A percentile compares a stretch with the other conserved stretches of the same genome.
Evolutionary conservation across 805 yeast species (phyloP).

Genomic region (Saccharomycopsis synnaedendra): DNA sequence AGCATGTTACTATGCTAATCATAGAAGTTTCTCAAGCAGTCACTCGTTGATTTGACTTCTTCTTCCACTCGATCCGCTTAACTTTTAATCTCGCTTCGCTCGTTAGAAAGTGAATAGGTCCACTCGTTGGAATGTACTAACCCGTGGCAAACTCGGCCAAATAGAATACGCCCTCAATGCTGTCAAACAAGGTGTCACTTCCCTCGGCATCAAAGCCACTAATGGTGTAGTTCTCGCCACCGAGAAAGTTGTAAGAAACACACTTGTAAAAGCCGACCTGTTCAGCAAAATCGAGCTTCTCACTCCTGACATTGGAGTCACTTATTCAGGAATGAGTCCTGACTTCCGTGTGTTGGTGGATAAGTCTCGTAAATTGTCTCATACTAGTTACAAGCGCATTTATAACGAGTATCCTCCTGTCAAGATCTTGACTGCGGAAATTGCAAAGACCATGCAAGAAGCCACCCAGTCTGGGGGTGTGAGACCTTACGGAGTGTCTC

Average conservation of each 20-base stretch:
- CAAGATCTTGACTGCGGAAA: constrained; percentile 82
- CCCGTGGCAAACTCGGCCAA: constrained; percentile 92
- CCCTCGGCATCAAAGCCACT: constrained; percentile 87
- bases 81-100: too few relatives aligned
- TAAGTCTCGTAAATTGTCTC: constrained; percentile 87
- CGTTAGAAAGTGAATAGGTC: background rate
- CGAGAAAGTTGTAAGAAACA: constrained; percentile 79
- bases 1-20: too few relatives aligned
- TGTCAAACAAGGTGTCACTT: constrained; percentile 95
- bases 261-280: constrained; percentile 63
- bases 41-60: too few relatives aligned
- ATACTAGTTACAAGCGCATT: constrained; percentile 82
- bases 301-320: constrained; percentile 94
- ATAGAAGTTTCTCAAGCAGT: too few relatives aligned
- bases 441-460: constrained; percentile 95
- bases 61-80: too few relatives aligned
- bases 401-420: constrained; percentile 98
- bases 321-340: constrained; percentile 98
- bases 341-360: constrained; percentile 93
- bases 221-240: constrained; percentile 97
- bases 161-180: constrained; percentile 96
- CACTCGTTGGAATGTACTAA: background rate
- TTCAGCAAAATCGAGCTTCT: constrained; percentile 68
- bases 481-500: constrained; percentile 95
- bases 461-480: constrained; percentile 99